Conservation (phyloP, 495 filamentous ascomycete genomes). For the Massariosphaeria phaeospora region DNA sequence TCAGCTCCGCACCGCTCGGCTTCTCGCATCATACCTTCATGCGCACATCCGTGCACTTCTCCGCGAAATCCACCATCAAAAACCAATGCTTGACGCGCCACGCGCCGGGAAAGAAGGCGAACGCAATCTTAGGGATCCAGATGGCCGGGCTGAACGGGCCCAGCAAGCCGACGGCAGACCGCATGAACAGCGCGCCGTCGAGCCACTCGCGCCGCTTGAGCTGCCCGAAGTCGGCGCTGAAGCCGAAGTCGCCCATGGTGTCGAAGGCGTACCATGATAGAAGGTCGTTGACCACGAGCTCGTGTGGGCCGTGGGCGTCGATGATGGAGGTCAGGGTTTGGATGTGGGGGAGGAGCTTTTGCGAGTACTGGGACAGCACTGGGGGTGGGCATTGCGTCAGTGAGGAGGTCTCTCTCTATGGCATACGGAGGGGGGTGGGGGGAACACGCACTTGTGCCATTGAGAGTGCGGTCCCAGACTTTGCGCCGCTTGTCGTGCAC, state of each 20-base stretch:
- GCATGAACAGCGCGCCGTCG: not conserved
- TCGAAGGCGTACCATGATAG: conserved; percentile 8
- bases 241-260: conserved; percentile 18
- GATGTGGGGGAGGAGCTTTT: not conserved
- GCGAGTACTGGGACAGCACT: not conserved
- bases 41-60: not conserved
- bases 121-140: not conserved
- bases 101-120: not conserved
- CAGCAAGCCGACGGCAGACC: not conserved
- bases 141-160: conserved; percentile 1
- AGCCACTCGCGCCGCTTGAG: not conserved
- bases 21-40: not conserved
- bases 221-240: conserved; percentile 5
- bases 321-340: not conserved
- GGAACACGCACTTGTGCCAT: too few species aligned
- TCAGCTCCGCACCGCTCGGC: too few species aligned
- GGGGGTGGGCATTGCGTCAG: too few species aligned
- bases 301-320: not conserved
- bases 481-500: not conserved
- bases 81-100: not conserved
- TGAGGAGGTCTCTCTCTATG: too few species aligned
- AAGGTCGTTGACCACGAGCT: conserved; percentile 10
- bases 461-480: conserved; percentile 6
- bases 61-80: not conserved
- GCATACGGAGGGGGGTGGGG: too few species aligned